Percentiles rank a stretch among this genome's conserved stretches.
These are phyloP conservation scores for Pulveroboletus ravenelii DNA, from an alignment of 768 basidiomycete species.

Conservation along the genomic window DNA sequence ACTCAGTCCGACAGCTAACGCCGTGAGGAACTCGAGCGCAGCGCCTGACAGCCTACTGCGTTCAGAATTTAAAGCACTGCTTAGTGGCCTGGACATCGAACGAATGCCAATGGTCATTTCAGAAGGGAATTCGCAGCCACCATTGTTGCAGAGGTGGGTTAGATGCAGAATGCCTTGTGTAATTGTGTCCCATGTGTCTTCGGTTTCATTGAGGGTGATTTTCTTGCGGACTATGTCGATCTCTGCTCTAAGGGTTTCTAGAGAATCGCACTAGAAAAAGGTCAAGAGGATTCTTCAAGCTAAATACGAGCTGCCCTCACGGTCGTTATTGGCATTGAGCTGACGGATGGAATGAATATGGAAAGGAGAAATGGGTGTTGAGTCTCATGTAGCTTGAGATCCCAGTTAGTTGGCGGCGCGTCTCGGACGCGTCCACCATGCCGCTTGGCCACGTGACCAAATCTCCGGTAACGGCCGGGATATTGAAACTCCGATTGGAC, in stretches of 20 bases:
- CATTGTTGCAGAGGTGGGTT: slow-evolving; percentile 45
- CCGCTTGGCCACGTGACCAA: slow-evolving; percentile 24
- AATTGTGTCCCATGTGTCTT: slow-evolving; percentile 78
- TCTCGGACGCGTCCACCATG: slow-evolving; percentile 16
- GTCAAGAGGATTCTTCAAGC: neutral
- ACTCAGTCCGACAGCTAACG: slow-evolving; percentile 52
- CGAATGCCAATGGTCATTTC: slow-evolving; percentile 51
- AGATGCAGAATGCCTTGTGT: slow-evolving; percentile 45
- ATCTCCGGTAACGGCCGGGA: slow-evolving; percentile 16
- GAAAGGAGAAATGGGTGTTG: neutral
- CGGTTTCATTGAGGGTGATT: slow-evolving; percentile 54
- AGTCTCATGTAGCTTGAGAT: slow-evolving; percentile 16
- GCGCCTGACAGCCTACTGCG: slow-evolving; percentile 65
- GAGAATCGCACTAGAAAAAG: slow-evolving; percentile 29
- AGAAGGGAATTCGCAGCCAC: slow-evolving; percentile 46
- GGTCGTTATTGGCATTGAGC: slow-evolving; percentile 29
- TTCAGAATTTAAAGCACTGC: slow-evolving; percentile 63
- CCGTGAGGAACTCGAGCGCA: slow-evolving; percentile 58
- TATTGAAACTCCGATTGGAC: slow-evolving; percentile 24
- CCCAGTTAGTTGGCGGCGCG: slow-evolving; percentile 9
- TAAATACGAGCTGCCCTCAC: neutral
- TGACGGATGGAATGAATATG: neutral
- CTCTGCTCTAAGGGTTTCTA: slow-evolving; percentile 32
- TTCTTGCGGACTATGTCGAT: slow-evolving; percentile 41
- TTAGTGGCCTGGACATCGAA: slow-evolving; percentile 49